phyloP scores from a whole-genome alignment of 2,329 filamentous ascomycete species.

The Apiospora saccharicola region DNA sequence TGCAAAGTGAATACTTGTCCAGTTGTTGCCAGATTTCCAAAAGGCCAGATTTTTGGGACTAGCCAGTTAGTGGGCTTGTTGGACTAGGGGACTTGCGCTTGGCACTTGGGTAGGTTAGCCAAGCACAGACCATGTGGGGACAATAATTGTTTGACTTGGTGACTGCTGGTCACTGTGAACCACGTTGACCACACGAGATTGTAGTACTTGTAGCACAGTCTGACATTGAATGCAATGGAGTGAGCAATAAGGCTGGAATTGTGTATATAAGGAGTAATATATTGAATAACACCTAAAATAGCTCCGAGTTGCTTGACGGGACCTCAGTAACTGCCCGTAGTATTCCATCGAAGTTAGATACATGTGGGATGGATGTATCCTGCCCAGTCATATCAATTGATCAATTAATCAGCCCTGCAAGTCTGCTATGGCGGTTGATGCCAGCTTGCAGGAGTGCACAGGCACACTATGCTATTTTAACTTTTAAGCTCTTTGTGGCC shows the following conservation, averaged over 20 bases:
- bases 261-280: neutral
- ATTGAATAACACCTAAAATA: neutral
- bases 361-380: neutral
- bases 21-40: conserved; percentile 43
- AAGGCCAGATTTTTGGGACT: conserved; percentile 45
- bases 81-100: neutral
- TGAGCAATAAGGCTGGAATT: conserved; percentile 6
- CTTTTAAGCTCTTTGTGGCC: conserved; percentile 15
- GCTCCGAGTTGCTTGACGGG: too few relatives aligned
- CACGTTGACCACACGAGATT: neutral
- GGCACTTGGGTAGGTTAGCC: neutral
- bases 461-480: conserved; percentile 13
- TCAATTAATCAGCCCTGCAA: neutral
- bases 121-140: conserved; percentile 3
- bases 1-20: conserved; percentile 25
- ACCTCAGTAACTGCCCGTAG: neutral
- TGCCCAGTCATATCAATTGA: neutral
- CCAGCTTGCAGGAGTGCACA: conserved; percentile 10
- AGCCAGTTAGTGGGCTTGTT: conserved; percentile 32
- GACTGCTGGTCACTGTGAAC: neutral
- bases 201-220: neutral
- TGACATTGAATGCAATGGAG: neutral
- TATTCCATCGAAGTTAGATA: neutral
- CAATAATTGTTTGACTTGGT: neutral
- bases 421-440: neutral